These are phyloP conservation scores for Petunia hybrid DNA, from an alignment of 305 asterid genomes.

Conservation along the genomic window DNA sequence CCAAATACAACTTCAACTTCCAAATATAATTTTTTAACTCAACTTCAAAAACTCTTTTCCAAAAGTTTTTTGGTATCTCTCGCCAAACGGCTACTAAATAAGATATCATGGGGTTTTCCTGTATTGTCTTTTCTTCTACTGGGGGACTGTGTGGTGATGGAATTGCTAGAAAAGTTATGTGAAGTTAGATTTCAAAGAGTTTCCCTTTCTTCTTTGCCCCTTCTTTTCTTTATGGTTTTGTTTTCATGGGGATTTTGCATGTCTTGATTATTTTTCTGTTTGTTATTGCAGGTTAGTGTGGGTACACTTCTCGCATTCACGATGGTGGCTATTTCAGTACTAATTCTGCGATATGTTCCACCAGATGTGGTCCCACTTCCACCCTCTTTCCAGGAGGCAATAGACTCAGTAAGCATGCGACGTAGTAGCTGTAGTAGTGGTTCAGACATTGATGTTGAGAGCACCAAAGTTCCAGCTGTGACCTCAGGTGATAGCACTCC, in stretches of 20 bases:
- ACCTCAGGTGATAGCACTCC: conserved; percentile 50
- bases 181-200: background rate
- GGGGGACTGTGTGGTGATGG: background rate
- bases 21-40: too few species aligned
- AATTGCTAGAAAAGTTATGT: background rate
- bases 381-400: conserved; percentile 84
- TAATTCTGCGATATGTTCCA: conserved; percentile 91
- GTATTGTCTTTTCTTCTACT: background rate
- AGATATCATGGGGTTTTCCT: too few species aligned
- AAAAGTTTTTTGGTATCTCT: too few species aligned
- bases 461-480: conserved; percentile 37
- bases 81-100: too few species aligned
- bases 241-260: background rate
- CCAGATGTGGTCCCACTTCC: conserved; percentile 92
- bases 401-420: conserved; percentile 73
- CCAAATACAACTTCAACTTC: too few species aligned
- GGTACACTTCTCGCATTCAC: conserved; percentile 97
- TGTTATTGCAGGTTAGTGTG: conserved; percentile 80
- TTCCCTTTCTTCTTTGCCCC: background rate
- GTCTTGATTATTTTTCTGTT: conserved; percentile 35
- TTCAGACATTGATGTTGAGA: conserved; percentile 47
- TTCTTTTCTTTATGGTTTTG: background rate
- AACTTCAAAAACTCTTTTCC: too few species aligned
- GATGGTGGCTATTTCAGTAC: conserved; percentile 86
- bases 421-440: conserved; percentile 47